Base-by-base conservation (phyloP, 2,329 filamentous ascomycete species). In the Geoglossum cookeanum region DNA sequence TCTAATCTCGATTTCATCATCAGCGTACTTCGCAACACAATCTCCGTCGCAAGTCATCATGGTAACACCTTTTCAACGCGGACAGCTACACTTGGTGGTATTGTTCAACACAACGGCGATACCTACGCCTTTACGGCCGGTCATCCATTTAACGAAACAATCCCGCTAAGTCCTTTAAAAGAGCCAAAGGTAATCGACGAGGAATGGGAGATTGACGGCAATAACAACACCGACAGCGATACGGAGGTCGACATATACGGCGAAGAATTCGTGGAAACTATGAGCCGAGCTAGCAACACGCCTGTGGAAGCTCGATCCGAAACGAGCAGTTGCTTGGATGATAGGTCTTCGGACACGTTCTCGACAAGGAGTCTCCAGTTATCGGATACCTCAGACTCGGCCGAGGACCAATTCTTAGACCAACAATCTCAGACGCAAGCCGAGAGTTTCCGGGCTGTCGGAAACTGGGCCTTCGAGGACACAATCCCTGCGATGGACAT, bases 231-330 rank as follows among this genome's bases (percentile, higher is more conserved):
- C n/a, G 49, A 55, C 30, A 60, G 60, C 32, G 51, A 57, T 5
- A 54, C 22, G 1, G 47, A 33, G 47, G 58, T 54, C 1, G 58
- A 59, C 3, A 33, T 17, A 17, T 47, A 54, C 37, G 60, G 59
- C 11, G 57, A 58, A 15, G 48, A 54, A 4, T 29, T 35, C 11
- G 39, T 44, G 7, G 59, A 58, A 44, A 32, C 55, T n/a, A 59
- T 58, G 1, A 60, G 58, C 33, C 39, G 37, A 32, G 59, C 52
- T 33, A 59, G 60, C 42, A 11, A 29, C 27, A 55, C 48, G 32
- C 45, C 58, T 22, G 27, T 47, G 15, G 35, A 48, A 0, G 30
- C 29, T 11, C 22, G 6, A 6, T 29, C 47, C 3, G 47, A 29
- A 5, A 27, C 5, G 5, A 49, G 17, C 47, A 4, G 5, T n/a